A percentile compares a stretch with the other conserved stretches of the same genome.
Conservation (phyloP, 2,329 filamentous ascomycete genomes). For the Xylariaceae sp. region DNA sequence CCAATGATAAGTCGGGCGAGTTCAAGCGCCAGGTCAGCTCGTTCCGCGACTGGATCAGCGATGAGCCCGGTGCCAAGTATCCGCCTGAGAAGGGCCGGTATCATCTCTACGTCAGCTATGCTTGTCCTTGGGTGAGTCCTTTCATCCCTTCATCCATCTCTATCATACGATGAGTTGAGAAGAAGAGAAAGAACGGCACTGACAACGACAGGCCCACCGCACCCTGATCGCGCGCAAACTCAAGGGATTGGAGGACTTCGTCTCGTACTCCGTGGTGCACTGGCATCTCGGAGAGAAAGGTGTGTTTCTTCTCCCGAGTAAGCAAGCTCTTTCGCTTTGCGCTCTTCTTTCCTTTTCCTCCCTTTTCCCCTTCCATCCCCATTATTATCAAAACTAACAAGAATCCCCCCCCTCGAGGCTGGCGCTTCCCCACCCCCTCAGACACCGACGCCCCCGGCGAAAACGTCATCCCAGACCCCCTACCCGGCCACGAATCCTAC, state of each 20-base stretch:
- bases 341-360: neutral
- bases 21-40: constrained; percentile 84
- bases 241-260: constrained; percentile 84
- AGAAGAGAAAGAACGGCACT: neutral
- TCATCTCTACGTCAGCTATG: constrained; percentile 91
- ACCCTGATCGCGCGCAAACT: constrained; percentile 82
- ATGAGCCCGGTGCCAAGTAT: constrained; percentile 65
- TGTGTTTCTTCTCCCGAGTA: constrained; percentile 21
- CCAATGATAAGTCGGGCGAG: constrained; percentile 73
- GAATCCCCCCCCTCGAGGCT: constrained; percentile 46
- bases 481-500: constrained; percentile 65
- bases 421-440: constrained; percentile 71
- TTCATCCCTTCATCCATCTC: neutral
- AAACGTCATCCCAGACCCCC: constrained; percentile 61
- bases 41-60: constrained; percentile 77
- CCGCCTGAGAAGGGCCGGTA: constrained; percentile 85
- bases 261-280: constrained; percentile 77
- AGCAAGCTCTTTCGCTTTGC: too few relatives aligned
- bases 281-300: constrained; percentile 71
- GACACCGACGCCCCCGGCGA: constrained; percentile 51
- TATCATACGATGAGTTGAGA: too few relatives aligned
- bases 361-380: neutral
- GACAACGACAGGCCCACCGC: constrained; percentile 57
- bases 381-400: constrained; percentile 11
- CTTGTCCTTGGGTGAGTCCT: constrained; percentile 71